A percentile compares a stretch with the other conserved stretches of the same genome.
These are phyloP conservation scores for Naganishia sp. DNA, from an alignment of 1,284 basidiomycete genomes.

Conservation along the genomic window DNA sequence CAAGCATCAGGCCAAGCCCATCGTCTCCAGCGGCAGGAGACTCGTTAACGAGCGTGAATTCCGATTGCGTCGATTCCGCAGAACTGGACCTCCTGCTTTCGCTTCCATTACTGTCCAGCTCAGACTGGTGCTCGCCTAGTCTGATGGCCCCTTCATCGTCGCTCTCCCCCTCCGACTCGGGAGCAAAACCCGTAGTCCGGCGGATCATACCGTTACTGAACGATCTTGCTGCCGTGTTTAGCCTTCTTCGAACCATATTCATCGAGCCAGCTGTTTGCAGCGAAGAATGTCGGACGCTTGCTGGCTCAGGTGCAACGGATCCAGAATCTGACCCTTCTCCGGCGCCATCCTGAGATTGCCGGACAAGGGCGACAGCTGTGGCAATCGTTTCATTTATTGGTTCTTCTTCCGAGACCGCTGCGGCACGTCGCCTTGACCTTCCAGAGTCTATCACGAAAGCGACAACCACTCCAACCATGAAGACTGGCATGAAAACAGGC, in stretches of 20 bases:
- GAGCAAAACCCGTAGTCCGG: constrained; percentile 16
- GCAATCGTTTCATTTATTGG: constrained; percentile 20
- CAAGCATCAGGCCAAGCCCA: constrained; percentile 6
- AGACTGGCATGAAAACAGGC: constrained; percentile 30
- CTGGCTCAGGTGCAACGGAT: neutral
- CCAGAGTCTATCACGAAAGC: constrained; percentile 23
- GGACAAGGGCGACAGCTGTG: neutral
- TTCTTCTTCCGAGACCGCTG: constrained; percentile 1
- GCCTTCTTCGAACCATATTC: constrained; percentile 4
- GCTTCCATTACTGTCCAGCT: constrained; percentile 5
- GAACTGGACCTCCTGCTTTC: constrained; percentile 7
- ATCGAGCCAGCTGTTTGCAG: constrained; percentile 8
- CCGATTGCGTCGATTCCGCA: constrained; percentile 9
- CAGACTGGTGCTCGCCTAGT: no score
- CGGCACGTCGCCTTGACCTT: constrained; percentile 11
- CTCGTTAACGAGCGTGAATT: constrained; percentile 1
- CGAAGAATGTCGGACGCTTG: constrained; percentile 2
- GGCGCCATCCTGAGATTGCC: neutral
- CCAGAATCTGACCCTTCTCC: neutral
- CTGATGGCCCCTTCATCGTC: constrained; percentile 3
- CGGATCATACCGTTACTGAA: constrained; percentile 16
- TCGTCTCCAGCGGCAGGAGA: constrained; percentile 14
- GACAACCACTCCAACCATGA: constrained; percentile 30
- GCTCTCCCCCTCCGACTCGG: neutral
- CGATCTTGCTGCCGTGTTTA: constrained; percentile 17